phyloP scores from a whole-genome alignment of 2,329 filamentous ascomycete species.

The Falciphora oryzae region DNA sequence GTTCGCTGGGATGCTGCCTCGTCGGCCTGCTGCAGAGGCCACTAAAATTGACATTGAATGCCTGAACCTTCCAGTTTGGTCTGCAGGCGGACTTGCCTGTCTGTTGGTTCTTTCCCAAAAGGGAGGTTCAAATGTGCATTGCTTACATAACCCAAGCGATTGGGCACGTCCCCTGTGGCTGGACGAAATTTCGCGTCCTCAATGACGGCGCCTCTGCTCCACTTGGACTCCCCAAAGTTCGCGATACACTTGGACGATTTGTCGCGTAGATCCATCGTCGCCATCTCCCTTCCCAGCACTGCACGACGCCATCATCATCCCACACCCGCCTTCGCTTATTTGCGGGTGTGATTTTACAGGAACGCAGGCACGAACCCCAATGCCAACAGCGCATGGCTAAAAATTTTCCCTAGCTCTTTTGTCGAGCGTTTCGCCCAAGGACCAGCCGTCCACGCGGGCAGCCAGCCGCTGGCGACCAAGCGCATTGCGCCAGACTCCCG shows the following conservation, averaged over 20 bases:
- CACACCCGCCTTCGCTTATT: no score
- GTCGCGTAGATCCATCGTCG: background rate
- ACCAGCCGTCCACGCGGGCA: background rate
- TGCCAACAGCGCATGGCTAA: background rate
- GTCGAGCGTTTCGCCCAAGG: background rate
- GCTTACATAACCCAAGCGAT: background rate
- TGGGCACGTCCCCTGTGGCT: background rate
- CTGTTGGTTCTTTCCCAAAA: background rate
- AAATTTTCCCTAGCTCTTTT: background rate
- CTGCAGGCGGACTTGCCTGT: background rate
- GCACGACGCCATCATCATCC: no score
- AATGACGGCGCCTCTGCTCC: background rate
- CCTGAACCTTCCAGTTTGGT: background rate
- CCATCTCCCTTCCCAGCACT: background rate
- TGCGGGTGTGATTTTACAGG: no score
- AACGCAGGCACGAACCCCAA: background rate
- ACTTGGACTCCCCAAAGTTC: background rate
- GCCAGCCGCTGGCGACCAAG: no score
- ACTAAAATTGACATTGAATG: no score
- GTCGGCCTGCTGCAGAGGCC: no score
- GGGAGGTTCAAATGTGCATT: background rate
- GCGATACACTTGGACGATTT: background rate
- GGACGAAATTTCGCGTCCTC: background rate
- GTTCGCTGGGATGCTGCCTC: background rate
- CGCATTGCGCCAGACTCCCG: background rate